phyloP scores from a whole-genome alignment of 176 grass and related monocot genomes.

The Neostapfia colusana region DNA sequence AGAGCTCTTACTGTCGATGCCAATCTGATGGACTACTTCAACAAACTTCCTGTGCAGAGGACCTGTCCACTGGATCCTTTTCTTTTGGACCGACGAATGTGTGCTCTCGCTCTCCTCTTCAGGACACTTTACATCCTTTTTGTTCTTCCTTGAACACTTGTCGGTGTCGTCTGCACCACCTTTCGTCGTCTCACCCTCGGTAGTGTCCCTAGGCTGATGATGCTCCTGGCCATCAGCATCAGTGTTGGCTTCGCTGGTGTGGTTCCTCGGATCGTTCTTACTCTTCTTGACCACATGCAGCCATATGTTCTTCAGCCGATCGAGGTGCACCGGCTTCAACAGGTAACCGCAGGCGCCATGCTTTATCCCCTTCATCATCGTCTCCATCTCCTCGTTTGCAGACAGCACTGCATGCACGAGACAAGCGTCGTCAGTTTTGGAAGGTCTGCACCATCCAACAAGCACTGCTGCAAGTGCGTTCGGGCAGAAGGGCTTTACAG shows the following conservation, averaged over 20 bases:
- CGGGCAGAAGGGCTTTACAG: conserved; percentile 38
- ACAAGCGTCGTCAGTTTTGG: background rate
- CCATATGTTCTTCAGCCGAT: conserved; percentile 65
- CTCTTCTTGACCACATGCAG: conserved; percentile 51
- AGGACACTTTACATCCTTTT: conserved; percentile 1
- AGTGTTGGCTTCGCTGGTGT: background rate
- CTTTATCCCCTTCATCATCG: conserved; percentile 55
- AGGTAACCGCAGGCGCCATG: conserved; percentile 63
- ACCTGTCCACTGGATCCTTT: conserved; percentile 49
- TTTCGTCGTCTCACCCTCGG: background rate
- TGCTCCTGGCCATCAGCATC: background rate
- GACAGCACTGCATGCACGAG: conserved; percentile 69
- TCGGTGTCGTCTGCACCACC: background rate
- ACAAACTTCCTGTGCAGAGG: conserved; percentile 65
- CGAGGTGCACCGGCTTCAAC: conserved; percentile 47
- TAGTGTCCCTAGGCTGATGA: background rate
- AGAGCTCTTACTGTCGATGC: conserved; percentile 63
- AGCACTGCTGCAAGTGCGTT: too few relatives aligned
- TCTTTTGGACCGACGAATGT: conserved; percentile 27
- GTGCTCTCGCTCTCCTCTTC: conserved; percentile 12
- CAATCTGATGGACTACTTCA: conserved; percentile 41
- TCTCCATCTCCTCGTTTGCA: conserved; percentile 34
- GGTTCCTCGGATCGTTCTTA: background rate
- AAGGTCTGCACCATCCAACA: background rate
- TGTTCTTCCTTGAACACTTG: conserved; percentile 40